Base-by-base conservation (phyloP, 2,329 filamentous ascomycete species). In the Aspergillus candidus region DNA sequence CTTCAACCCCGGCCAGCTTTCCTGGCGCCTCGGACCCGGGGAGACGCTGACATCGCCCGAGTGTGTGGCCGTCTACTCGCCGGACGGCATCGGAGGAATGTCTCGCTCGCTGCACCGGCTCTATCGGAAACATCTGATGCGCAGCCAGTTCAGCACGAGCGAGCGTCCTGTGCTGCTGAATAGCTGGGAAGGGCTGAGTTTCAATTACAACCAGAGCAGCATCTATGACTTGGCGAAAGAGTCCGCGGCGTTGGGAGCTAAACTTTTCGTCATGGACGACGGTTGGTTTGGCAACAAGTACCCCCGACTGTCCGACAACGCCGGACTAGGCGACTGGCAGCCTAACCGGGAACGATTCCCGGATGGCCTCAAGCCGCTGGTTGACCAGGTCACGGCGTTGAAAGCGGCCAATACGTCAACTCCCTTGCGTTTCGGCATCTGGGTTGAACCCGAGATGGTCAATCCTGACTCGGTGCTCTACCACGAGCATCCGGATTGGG, bases 401-500 rank as follows among this genome's bases (percentile, higher is more conserved):
- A 66, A 70, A 3, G 71, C 73, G 0, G 61, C 69, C 2, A 73
- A 76, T 27, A 69, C 74, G 0, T 69, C 71, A 0, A 64, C 68
- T 0, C 69, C 74, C 2, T 59, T 84, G 37, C 69, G 73, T 11
- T 84, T 84, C 50, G 81, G 81, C 12, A 70, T 84, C 3, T 84
- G 81, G 81, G 71, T 84, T 2, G 82, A 84, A 56, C 80, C 80
- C 0, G 81, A 84, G 53, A 84, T 84, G 82, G 75, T 83, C 39
- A 82, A 79, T 44, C 75, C 77, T 1, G 76, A 79, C 41, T 83
- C 80, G 0, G 73, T 69, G 2, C 67, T 84, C 2, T 84, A 84
- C 56, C 60, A 72, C 1, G 65, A 77, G 35, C 80, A 84, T 50
- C 80, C 81, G 0, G 79, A 84, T 43, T 84, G 80, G 81, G 78